A percentile compares a stretch with the other conserved stretches of the same genome.
Conservation (phyloP, 345 rosid genomes). For the Sonneratia alba region DNA sequence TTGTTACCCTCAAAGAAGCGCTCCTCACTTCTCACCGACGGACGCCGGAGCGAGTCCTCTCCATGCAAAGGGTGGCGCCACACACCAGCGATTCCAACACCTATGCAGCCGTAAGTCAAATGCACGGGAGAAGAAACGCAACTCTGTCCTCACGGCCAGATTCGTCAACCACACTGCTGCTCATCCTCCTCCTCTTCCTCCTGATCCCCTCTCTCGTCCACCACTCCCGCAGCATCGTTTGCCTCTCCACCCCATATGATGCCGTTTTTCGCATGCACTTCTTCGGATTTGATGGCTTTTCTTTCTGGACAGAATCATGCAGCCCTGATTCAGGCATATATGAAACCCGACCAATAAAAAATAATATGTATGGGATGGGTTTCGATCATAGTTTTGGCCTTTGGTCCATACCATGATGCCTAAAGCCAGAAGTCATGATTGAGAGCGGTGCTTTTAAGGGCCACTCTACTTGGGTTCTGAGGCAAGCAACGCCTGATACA, state of each 20-base stretch:
- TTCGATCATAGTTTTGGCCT: conserved; percentile 98
- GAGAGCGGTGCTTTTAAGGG: conserved; percentile 99
- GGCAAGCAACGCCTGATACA: conserved; percentile 93
- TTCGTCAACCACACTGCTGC: conserved; percentile 36
- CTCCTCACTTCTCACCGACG: background rate
- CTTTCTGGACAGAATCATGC: conserved; percentile 16
- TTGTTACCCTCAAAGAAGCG: no score
- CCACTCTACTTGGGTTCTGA: conserved; percentile 96
- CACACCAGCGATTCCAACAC: conserved; percentile 17
- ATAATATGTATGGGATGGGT: conserved; percentile 96
- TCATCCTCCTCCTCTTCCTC: conserved; percentile 14
- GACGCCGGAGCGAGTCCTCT: conserved; percentile 50
- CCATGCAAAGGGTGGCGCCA: conserved; percentile 41
- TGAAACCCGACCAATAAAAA: conserved; percentile 84
- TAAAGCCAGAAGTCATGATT: conserved; percentile 87
- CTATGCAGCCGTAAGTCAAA: conserved; percentile 44
- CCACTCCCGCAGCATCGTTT: conserved; percentile 52
- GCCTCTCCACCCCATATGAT: conserved; percentile 54
- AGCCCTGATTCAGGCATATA: conserved; percentile 75
- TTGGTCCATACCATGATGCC: conserved; percentile 84
- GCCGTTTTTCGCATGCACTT: conserved; percentile 58
- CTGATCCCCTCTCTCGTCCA: conserved; percentile 25
- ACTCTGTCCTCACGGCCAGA: conserved; percentile 29
- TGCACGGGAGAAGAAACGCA: conserved; percentile 39
- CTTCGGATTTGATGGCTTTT: conserved; percentile 63